Percentiles rank a stretch among this genome's conserved stretches.
Conservation (phyloP, 257 asterid species). For the Craterostigma plantagineum region DNA sequence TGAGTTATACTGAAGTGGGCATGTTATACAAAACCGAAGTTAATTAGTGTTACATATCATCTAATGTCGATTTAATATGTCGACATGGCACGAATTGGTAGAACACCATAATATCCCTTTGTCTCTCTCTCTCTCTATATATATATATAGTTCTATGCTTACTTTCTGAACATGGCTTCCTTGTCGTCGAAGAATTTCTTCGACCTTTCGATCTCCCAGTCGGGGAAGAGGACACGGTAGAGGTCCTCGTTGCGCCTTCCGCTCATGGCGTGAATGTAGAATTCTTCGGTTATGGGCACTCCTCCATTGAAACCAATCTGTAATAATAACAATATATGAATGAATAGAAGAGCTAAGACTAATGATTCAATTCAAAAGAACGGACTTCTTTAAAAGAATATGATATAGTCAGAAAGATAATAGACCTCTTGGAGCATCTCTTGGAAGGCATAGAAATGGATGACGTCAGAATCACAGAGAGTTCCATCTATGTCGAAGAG, state of each 20-base stretch:
- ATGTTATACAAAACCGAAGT: no score
- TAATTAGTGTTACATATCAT: no score
- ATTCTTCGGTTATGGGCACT: slow-evolving; percentile 56
- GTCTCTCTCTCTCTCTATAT: no score
- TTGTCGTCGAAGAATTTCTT: slow-evolving; percentile 45
- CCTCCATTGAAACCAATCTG: slow-evolving; percentile 72
- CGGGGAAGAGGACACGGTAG: slow-evolving; percentile 38
- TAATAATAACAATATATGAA: slow-evolving; percentile 10
- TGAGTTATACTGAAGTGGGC: no score
- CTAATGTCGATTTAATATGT: no score
- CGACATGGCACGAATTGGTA: no score
- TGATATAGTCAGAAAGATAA: no score
- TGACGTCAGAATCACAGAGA: slow-evolving; percentile 63
- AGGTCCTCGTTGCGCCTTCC: slow-evolving; percentile 79
- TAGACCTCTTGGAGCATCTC: slow-evolving; percentile 83
- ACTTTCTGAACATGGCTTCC: slow-evolving; percentile 74
- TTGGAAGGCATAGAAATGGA: slow-evolving; percentile 60
- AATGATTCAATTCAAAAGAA: no score
- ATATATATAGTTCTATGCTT: no score
- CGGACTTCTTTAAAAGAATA: no score
- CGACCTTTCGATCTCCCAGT: slow-evolving; percentile 51
- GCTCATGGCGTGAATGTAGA: slow-evolving; percentile 36
- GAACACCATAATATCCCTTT: no score
- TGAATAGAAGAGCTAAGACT: no score
- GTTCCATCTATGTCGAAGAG: slow-evolving; percentile 87